Evolutionary conservation across 768 basidiomycete genomes (phyloP), one percentile per base, ranked within the genome.

Genomic region (Pleurotus tuoliensis): DNA sequence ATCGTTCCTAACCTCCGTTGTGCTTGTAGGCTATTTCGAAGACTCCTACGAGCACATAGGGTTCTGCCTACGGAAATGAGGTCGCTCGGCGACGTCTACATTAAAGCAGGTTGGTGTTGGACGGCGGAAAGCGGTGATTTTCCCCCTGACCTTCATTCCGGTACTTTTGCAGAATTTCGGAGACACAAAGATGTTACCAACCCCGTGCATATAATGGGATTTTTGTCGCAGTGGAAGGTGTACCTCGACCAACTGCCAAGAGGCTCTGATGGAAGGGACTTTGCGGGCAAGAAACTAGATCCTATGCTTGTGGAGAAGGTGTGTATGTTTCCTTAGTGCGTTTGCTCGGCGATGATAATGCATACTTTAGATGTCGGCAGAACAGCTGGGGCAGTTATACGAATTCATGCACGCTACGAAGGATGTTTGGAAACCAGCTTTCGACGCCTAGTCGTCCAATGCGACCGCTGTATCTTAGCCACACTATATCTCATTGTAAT

Each of bases 361-460:
- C 15, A 15, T 9, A 12, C n/a, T 6, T 22, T 56, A 94, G 92
- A 88, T 95, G 85, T 94, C 93, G 16, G 70, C 76, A 30, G 93
- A 96, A 67, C 96, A 99, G 67, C 76, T 98, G 3, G 91, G 91
- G 1, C 96, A 98, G 69, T 71, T 99, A 41, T 93, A 97, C 66
- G 94, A 98, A 67, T 79, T 99, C 59, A 94, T 96, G 92, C 87
- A 91, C 59, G 90, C 87, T 2, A 87, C 93, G 0, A 92, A 90
- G 66, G 88, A 88, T 59, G 79, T 96, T 30, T 96, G 91, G 92
- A 94, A 87, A 65, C 79, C 85, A 18, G 68, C 75, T 44, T 44
- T 13, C n/a, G 30, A 34, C 8, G 30, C 30, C 9, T 34, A 34
- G 30, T 34, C 30, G 8, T 34, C 30, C 9, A 8, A 34, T 34